Percentiles rank a stretch among this genome's conserved stretches.
phyloP scores from a whole-genome alignment of 2,329 filamentous ascomycete genomes.

The Neodidymelliopsis sp. region DNA sequence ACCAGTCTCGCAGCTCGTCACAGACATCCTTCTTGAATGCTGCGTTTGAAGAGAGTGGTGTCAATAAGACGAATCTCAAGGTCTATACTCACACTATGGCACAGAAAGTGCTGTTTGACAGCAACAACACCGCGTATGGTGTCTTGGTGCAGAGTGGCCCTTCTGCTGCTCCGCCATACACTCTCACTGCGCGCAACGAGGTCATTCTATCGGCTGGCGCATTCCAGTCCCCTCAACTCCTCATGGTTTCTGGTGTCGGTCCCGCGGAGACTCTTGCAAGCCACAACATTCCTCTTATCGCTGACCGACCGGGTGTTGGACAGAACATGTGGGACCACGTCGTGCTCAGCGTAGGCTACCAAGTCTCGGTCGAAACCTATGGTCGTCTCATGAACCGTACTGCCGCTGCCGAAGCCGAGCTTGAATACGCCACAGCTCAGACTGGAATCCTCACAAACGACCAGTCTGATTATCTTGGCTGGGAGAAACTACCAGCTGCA shows the following conservation, averaged over 20 bases:
- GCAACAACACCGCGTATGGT: slow-evolving; percentile 21
- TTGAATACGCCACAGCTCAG: slow-evolving; percentile 23
- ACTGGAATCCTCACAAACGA: slow-evolving; percentile 29
- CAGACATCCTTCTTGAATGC: slow-evolving; percentile 11
- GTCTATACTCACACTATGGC: slow-evolving; percentile 47
- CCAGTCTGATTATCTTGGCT: slow-evolving; percentile 32
- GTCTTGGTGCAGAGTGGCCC: slow-evolving; percentile 23
- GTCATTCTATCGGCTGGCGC: slow-evolving; percentile 55
- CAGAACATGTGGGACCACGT: slow-evolving; percentile 33
- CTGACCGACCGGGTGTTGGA: slow-evolving; percentile 35
- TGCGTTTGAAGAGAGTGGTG: background rate
- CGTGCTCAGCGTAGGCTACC: slow-evolving; percentile 33
- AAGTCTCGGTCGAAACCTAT: slow-evolving; percentile 26
- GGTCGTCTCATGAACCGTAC: slow-evolving; percentile 25
- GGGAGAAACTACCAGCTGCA: slow-evolving; percentile 31
- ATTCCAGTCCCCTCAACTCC: slow-evolving; percentile 53
- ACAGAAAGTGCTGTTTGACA: slow-evolving; percentile 44
- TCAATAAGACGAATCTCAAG: slow-evolving; percentile 7
- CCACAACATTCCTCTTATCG: slow-evolving; percentile 30
- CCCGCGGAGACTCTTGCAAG: slow-evolving; percentile 24
- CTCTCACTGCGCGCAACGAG: slow-evolving; percentile 48
- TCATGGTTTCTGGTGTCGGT: slow-evolving; percentile 51
- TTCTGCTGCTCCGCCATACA: slow-evolving; percentile 36
- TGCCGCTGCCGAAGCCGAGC: background rate
- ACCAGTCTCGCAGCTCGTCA: slow-evolving; percentile 17